Base-by-base conservation (phyloP, 257 asterid genomes). In the Nicotiana paniculata region DNA sequence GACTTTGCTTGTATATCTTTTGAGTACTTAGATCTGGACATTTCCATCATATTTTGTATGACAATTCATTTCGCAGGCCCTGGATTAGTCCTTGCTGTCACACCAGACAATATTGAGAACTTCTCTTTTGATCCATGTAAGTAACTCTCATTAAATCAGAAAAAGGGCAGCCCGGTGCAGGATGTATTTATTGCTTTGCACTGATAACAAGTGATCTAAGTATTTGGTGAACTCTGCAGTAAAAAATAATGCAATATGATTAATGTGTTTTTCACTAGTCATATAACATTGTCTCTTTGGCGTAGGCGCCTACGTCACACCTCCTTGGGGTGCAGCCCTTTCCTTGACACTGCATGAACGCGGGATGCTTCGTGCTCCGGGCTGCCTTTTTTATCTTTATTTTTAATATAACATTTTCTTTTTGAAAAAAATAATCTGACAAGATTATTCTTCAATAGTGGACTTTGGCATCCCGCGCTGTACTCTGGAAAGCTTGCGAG, bases 401-500 rank as follows among this genome's bases (percentile, higher is more conserved):
- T 43, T 43, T 1, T 8, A 43, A 43, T 5, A 61, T 13, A 9
- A 37, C 26, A 6, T 79, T 3, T 18, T 79, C 79, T 70, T 3
- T 62, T 16, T 64, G 12, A 43, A 13, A 9, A 61, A 37, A 61
- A 9, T 59, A 37, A 18, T 62, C 75, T 79, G 48, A 69, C 80
- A 58, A n/a, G 61, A 30, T 21, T 66, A 46, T 81, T 64, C 30
- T 54, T 54, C 69, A 32, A 24, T 75, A 94, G 98, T 89, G 86
- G 91, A 93, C 76, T 95, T 89, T 64, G 95, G 95, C 75, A 95
- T 95, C 85, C 96, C 92, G 21, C 92, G 97, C 6, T 93, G 98
- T 92, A 88, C 89, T 35, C 62, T 93, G 76, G 88, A 66, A 33
- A 90, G 87, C 80, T 77, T 94, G 77, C 81, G 83, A 85, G 98